A percentile compares a stretch with the other conserved stretches of the same genome.
Evolutionary conservation across 148 eudicot genomes (phyloP).

Genomic region (Hydrangea macrophylla): DNA sequence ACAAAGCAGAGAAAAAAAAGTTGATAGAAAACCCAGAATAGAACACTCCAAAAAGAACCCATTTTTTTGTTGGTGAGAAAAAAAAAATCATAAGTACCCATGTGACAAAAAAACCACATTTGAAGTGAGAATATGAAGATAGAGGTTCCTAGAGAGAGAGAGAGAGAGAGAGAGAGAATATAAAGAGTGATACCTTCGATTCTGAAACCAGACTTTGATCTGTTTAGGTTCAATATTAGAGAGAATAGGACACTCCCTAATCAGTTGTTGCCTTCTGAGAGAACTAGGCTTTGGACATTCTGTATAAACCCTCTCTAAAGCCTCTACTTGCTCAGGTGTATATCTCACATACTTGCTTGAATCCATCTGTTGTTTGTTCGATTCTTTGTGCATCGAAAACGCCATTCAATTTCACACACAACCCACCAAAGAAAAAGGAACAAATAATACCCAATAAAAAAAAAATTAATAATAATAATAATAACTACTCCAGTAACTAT

Average conservation of each 20-base stretch:
- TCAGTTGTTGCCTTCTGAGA: constrained; percentile 41
- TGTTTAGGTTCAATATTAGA: constrained; percentile 47
- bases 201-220: constrained; percentile 58
- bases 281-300: constrained; percentile 49
- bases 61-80: background rate
- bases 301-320: constrained; percentile 41
- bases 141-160: no score
- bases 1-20: no score
- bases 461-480: no score
- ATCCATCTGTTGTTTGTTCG: constrained; percentile 30
- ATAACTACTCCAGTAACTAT: no score
- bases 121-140: no score
- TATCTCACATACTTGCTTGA: constrained; percentile 46
- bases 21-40: background rate
- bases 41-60: background rate
- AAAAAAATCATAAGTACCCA: background rate
- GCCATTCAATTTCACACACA: constrained; percentile 26
- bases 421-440: background rate
- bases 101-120: background rate
- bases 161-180: background rate
- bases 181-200: constrained; percentile 29
- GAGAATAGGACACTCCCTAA: constrained; percentile 47
- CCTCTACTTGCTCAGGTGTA: constrained; percentile 51
- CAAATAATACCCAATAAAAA: background rate
- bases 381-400: constrained; percentile 31